Base-by-base conservation (phyloP, 2,329 filamentous ascomycete species). In the Colletotrichum karsti region DNA sequence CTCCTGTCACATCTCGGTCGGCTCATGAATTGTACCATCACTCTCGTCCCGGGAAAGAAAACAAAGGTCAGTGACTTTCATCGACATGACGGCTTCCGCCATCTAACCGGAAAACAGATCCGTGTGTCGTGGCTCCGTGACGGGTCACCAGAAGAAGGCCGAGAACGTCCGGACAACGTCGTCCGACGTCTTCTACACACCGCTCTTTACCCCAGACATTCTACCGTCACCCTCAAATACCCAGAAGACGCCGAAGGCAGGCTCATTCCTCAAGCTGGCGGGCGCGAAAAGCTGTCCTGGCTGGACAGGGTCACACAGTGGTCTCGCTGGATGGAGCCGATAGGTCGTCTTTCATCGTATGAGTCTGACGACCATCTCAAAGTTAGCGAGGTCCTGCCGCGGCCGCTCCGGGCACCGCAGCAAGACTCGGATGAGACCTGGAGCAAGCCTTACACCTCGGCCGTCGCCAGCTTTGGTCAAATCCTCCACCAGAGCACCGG, bases 381-480 rank as follows among this genome's bases (percentile, higher is more conserved):
- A 15, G 50, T 73, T 9, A 7, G 28, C 26, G 62, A 41, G 5
- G 15, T 62, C 12, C 37, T 69, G 7, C 13, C 12, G 2, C 15
- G n/a, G 5, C 56, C 66, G 42, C n/a, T 62, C 65, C 8, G 51
- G 18, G 44, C 56, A 3, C 48, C n/a, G n/a, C 8, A 35, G 3
- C 41, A 10, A 10, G 50, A 35, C 7, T n/a, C 33, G 5, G 28
- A 56, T 9, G 9, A 15, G 15, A 10, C 33, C 3, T 67, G 55
- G 55, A 62, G 66, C 56, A 62, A 50, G 42, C 20, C 18, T 26
- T 67, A 50, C 35, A 50, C n/a, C 26, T 18, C 63, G 9, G 81
- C 83, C 2, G 75, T 73, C 3, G 85, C 85, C 10, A 78, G 79
- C 3, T 89, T 89, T 71, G 87, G 87, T 18, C 83, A 86, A 59